phyloP scores from a whole-genome alignment of 805 yeast species.

The Wickerhamomyces hampshirensis region DNA sequence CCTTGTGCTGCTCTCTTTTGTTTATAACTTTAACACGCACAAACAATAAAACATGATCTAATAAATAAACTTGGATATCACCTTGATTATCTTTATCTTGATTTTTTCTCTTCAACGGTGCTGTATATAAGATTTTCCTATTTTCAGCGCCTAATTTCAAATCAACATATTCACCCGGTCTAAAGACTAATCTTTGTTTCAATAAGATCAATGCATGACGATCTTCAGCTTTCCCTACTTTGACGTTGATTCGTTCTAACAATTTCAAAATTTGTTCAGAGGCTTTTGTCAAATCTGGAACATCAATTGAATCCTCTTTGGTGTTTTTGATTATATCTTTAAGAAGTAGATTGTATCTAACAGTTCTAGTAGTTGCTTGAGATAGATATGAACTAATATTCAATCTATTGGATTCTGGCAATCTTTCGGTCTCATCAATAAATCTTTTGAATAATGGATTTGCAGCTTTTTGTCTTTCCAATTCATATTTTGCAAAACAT shows the following conservation, averaged over 20 bases:
- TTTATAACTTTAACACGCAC: conserved; percentile 82
- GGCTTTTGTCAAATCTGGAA: conserved; percentile 57
- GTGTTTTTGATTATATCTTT: conserved; percentile 83
- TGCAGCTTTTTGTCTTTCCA: conserved; percentile 87
- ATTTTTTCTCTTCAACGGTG: conserved; percentile 67
- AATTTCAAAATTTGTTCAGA: conserved; percentile 70
- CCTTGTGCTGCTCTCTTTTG: conserved; percentile 87
- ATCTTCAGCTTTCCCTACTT: conserved; percentile 92
- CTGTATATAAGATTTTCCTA: conserved; percentile 74
- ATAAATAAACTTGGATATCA: conserved; percentile 77
- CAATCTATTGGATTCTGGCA: conserved; percentile 80
- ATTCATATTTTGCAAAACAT: conserved; percentile 91
- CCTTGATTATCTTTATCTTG: conserved; percentile 71
- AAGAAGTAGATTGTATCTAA: conserved; percentile 82
- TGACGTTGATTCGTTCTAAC: conserved; percentile 67
- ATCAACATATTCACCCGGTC: conserved; percentile 81
- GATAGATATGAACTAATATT: conserved; percentile 91
- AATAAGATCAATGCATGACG: conserved; percentile 83
- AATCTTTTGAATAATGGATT: conserved; percentile 91
- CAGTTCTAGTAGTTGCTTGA: conserved; percentile 94
- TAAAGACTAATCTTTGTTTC: conserved; percentile 76
- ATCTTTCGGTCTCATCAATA: conserved; percentile 82
- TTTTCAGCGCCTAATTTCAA: conserved; percentile 79
- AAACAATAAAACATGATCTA: conserved; percentile 84
- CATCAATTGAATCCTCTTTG: conserved; percentile 64